phyloP scores from a whole-genome alignment of 257 asterid species.

The Plantago elongata region DNA sequence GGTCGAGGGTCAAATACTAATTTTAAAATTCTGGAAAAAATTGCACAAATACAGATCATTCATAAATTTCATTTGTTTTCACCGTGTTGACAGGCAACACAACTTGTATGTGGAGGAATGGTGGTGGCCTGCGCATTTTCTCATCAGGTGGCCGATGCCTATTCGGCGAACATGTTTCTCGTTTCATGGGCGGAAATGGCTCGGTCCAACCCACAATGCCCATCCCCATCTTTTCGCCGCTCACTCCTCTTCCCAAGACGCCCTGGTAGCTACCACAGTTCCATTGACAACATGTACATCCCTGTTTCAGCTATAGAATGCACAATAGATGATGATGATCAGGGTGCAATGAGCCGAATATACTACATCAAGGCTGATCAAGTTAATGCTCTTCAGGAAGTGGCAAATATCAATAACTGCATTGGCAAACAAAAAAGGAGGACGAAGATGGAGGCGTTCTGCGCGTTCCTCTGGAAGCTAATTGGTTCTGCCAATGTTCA shows the following conservation, averaged over 20 bases:
- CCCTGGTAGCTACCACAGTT: slow-evolving; percentile 31
- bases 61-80: background rate
- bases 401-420: slow-evolving; percentile 32
- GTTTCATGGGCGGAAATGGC: slow-evolving; percentile 65
- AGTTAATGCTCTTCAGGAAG: slow-evolving; percentile 34
- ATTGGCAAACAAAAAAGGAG: slow-evolving; percentile 5
- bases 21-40: too few relatives aligned
- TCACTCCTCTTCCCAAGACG: slow-evolving; percentile 47
- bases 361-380: slow-evolving; percentile 42
- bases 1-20: too few relatives aligned
- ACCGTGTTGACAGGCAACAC: slow-evolving; percentile 37
- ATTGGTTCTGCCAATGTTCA: slow-evolving; percentile 23
- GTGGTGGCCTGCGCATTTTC: slow-evolving; percentile 60
- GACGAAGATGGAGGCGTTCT: slow-evolving; percentile 54
- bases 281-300: slow-evolving; percentile 35
- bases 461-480: slow-evolving; percentile 65
- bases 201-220: slow-evolving; percentile 31
- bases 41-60: too few relatives aligned
- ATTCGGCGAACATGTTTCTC: slow-evolving; percentile 70
- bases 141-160: slow-evolving; percentile 74
- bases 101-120: slow-evolving; percentile 53
- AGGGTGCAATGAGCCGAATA: slow-evolving; percentile 45
- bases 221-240: slow-evolving; percentile 57
- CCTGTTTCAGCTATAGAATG: slow-evolving; percentile 21
- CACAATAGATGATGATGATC: slow-evolving; percentile 15